phyloP scores from a whole-genome alignment of 2,329 filamentous ascomycete species.

The Cercospora zeae-maydis region DNA sequence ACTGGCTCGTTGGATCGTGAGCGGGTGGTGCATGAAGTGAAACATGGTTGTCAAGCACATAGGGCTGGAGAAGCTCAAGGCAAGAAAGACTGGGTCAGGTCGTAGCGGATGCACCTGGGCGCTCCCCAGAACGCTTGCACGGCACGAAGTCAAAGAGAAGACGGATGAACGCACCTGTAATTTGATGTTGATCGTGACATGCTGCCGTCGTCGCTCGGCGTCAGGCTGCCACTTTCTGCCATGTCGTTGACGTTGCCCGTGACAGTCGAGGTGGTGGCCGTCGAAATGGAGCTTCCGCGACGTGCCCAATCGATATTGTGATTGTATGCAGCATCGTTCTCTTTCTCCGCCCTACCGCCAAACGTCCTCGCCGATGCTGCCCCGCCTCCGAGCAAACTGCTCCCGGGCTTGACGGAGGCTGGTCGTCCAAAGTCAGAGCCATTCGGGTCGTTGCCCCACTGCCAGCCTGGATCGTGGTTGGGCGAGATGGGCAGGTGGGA shows the following conservation, averaged over 20 bases:
- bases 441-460: slow-evolving; percentile 56
- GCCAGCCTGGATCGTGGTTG: slow-evolving; percentile 58
- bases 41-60: neutral
- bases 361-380: slow-evolving; percentile 16
- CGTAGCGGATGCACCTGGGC: neutral
- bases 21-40: neutral
- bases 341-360: slow-evolving; percentile 26
- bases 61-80: slow-evolving; percentile 1
- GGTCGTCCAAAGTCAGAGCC: slow-evolving; percentile 47
- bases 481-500: slow-evolving; percentile 55
- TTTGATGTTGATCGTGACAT: slow-evolving; percentile 37
- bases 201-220: slow-evolving; percentile 31
- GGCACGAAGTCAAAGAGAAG: slow-evolving; percentile 1
- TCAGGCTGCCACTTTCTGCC: slow-evolving; percentile 25
- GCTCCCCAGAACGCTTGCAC: neutral
- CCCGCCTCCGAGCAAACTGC: slow-evolving; percentile 43
- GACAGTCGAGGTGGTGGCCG: slow-evolving; percentile 37
- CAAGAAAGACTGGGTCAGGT: neutral
- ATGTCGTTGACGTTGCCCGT: slow-evolving; percentile 29
- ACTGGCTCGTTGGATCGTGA: neutral
- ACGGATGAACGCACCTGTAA: slow-evolving; percentile 41
- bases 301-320: slow-evolving; percentile 32
- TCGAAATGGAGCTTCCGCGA: slow-evolving; percentile 41
- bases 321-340: slow-evolving; percentile 28
- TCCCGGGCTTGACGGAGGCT: slow-evolving; percentile 47